Evolutionary conservation across 192 early-diverging fungal genomes (phyloP).

Genomic region (Backusella sp.): DNA sequence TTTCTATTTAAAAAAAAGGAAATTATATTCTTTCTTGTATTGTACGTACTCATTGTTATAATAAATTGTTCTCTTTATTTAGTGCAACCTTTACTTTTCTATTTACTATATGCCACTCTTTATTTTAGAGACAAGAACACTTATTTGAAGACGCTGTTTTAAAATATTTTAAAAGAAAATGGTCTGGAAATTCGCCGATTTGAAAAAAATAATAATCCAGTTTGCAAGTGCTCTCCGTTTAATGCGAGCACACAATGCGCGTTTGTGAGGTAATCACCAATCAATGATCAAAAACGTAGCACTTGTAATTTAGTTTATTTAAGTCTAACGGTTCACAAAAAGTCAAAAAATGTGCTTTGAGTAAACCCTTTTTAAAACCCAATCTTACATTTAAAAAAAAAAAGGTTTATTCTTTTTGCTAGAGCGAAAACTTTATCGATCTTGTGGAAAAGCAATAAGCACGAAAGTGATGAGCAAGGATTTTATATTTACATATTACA

Average conservation of each 20-base stretch:
- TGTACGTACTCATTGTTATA: background rate
- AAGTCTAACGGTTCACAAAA: slow-evolving; percentile 2
- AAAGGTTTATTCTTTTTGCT: background rate
- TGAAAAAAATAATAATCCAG: background rate
- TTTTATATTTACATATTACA: background rate
- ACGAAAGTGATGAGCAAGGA: background rate
- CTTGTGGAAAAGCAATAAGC: background rate
- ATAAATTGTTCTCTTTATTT: slow-evolving; percentile 3
- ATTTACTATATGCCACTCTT: background rate
- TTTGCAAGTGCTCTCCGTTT: background rate
- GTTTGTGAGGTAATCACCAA: background rate
- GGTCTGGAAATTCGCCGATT: background rate
- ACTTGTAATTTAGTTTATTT: background rate
- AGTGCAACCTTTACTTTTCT: background rate
- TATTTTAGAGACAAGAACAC: background rate
- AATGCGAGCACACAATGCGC: background rate
- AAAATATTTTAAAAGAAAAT: background rate
- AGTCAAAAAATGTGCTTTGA: background rate
- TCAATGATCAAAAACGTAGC: background rate
- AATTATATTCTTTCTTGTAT: background rate
- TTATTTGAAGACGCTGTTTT: background rate
- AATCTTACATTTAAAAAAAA: background rate
- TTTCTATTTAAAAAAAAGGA: background rate
- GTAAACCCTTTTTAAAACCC: background rate
- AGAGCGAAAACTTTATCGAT: background rate